Base-by-base conservation (phyloP, 1,284 basidiomycete species). In the Ustilago lituana region DNA sequence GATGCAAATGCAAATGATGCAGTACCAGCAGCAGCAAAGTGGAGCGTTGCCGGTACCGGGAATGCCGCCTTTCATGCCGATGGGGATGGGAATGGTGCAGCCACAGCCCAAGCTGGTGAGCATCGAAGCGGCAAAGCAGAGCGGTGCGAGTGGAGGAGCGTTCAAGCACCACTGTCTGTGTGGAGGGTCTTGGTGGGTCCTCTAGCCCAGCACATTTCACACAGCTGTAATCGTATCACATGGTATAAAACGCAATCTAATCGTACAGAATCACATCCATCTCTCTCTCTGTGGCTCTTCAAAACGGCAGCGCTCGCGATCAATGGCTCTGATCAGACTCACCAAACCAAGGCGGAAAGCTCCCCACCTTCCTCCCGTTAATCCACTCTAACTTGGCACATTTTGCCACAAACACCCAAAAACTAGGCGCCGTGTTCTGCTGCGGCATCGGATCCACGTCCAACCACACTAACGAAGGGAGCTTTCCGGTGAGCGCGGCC, bases 361-460 rank as follows among this genome's bases (percentile, higher is more conserved):
- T 38, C 1, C 47, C 48, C 8, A 40, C 36, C 3, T 33, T 35
- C 14, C 40, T 50, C 2, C 35, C 55, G 27, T 63, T 59, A 33
- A 64, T 52, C 36, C 36, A 56, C 19, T 29, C 11, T 23, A 67
- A 33, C 11, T 24, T 32, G 0, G n/a, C 3, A 17, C 52, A 51
- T 9, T n/a, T 15, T 15, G 53, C 20, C 6, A 72, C 49, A 44
- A 73, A 73, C 0, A 17, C 24, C 36, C 44, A 43, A 39, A 69
- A 73, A 41, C 58, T 66, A 1, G 70, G 70, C 4, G 70, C 70
- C 0, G 66, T 73, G 4, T 70, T 65, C 19, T 65, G 71, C 32
- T 70, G 62, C 4, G 62, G 62, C 47, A 65, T 59, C 0, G 66
- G 66, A 27, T 70, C 65, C 5, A 66, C 24, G 5, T 62, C 22